A percentile compares a stretch with the other conserved stretches of the same genome.
phyloP scores from a whole-genome alignment of 169 alveolate species.

The Babesia ovis region DNA sequence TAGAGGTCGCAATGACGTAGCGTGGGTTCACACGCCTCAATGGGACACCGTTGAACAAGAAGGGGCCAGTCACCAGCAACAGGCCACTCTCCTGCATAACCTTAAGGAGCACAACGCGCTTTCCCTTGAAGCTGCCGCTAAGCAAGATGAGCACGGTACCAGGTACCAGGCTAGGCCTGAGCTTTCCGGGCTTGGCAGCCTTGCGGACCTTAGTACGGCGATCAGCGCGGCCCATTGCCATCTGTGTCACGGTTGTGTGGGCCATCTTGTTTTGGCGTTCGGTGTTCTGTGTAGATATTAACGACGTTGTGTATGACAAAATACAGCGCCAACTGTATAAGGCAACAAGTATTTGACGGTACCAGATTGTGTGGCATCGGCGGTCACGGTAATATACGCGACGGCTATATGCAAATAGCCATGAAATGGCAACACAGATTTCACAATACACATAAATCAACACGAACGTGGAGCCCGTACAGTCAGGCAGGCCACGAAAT shows the following conservation, averaged over 20 bases:
- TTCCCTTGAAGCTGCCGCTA: constrained; percentile 96
- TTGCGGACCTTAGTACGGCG: constrained; percentile 57
- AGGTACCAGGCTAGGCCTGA: constrained; percentile 84
- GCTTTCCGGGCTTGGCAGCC: constrained; percentile 51
- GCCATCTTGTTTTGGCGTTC: constrained; percentile 19
- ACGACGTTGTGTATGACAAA: too few species aligned
- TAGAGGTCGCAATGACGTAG: constrained; percentile 93
- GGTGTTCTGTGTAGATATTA: constrained; percentile 11
- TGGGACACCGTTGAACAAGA: constrained; percentile 95
- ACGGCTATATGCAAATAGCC: too few species aligned
- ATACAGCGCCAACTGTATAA: too few species aligned
- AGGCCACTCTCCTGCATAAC: constrained; percentile 89
- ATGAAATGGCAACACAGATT: too few species aligned
- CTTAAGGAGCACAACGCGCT: constrained; percentile 95
- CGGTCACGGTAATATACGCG: too few species aligned
- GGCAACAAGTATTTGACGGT: too few species aligned
- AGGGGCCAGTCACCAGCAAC: constrained; percentile 95
- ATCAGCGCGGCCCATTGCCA: constrained; percentile 43
- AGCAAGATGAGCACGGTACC: constrained; percentile 93
- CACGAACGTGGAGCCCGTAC: too few species aligned
- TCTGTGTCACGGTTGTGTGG: constrained; percentile 5
- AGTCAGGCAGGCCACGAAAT: too few species aligned
- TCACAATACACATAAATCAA: too few species aligned
- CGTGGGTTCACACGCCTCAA: constrained; percentile 95
- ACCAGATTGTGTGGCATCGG: too few species aligned